phyloP scores from a whole-genome alignment of 2,329 filamentous ascomycete species.

The Hirsutella rhossiliensis region DNA sequence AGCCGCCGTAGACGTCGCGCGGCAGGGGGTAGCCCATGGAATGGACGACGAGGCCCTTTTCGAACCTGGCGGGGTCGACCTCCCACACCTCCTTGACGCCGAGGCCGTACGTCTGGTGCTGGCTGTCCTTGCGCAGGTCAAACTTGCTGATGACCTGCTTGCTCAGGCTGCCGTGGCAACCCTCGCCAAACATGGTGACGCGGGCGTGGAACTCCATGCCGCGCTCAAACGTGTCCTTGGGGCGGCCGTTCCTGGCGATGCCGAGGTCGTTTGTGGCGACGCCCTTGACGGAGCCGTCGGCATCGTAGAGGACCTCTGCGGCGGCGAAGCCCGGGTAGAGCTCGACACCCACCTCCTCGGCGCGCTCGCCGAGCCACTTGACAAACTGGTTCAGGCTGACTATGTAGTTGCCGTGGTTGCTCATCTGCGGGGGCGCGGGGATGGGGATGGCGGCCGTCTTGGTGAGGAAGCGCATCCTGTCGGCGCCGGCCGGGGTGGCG shows the following conservation, averaged over 20 bases:
- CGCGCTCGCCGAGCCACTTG: slow-evolving; percentile 90
- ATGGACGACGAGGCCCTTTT: slow-evolving; percentile 74
- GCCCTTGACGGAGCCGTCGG: slow-evolving; percentile 80
- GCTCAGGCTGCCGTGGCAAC: slow-evolving; percentile 87
- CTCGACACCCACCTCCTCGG: slow-evolving; percentile 94
- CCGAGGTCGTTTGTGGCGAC: slow-evolving; percentile 95
- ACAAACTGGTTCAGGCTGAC: slow-evolving; percentile 89
- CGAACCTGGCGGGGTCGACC: slow-evolving; percentile 82
- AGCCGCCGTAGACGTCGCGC: slow-evolving; percentile 84
- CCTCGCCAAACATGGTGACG: slow-evolving; percentile 85
- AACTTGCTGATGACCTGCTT: slow-evolving; percentile 95
- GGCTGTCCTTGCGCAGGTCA: slow-evolving; percentile 75
- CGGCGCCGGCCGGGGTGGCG: slow-evolving; percentile 69
- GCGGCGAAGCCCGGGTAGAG: slow-evolving; percentile 94
- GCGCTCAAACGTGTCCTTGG: slow-evolving; percentile 84
- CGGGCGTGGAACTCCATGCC: slow-evolving; percentile 97
- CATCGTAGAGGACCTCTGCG: slow-evolving; percentile 77
- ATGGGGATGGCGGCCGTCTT: slow-evolving; percentile 67
- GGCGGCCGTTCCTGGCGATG: slow-evolving; percentile 65
- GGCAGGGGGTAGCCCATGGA: slow-evolving; percentile 87
- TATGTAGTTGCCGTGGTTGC: slow-evolving; percentile 97
- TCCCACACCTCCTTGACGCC: slow-evolving; percentile 98
- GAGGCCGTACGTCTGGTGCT: slow-evolving; percentile 89
- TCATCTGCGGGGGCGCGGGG: slow-evolving; percentile 90
- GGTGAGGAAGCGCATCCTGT: slow-evolving; percentile 91